Conservation (phyloP, 2,329 filamentous ascomycete genomes). For the Xylariaceae sp. region DNA sequence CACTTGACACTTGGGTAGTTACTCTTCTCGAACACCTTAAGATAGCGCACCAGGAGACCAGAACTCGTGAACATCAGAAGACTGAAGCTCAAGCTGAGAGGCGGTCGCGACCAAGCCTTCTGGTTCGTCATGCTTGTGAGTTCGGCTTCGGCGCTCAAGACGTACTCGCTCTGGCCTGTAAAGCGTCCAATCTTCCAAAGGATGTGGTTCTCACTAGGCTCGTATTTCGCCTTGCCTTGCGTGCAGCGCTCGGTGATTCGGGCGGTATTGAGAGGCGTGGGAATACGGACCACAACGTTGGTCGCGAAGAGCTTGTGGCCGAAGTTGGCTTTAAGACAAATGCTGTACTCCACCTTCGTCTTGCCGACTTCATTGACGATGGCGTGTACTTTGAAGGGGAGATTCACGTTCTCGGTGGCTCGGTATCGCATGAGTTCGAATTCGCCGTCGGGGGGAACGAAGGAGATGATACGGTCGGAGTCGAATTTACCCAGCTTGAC, state of each 20-base stretch:
- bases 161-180: constrained; percentile 94
- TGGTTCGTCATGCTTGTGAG: constrained; percentile 97
- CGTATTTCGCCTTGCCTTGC: constrained; percentile 97
- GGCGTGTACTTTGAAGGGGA: constrained; percentile 97
- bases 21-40: constrained; percentile 99
- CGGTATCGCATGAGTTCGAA: constrained; percentile 99
- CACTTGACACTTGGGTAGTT: constrained; percentile 99
- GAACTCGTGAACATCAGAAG: constrained; percentile 98
- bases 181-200: constrained; percentile 99
- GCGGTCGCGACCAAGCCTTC: constrained; percentile 92
- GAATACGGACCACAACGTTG: constrained; percentile 90
- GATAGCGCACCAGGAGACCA: constrained; percentile 82
- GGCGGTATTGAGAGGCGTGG: constrained; percentile 93
- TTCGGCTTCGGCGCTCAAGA: constrained; percentile 87
- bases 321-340: constrained; percentile 95
- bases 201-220: constrained; percentile 95
- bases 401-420: constrained; percentile 95
- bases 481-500: constrained; percentile 97
- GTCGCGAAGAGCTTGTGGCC: constrained; percentile 94
- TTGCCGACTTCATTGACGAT: constrained; percentile 97
- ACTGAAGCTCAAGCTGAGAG: constrained; percentile 85
- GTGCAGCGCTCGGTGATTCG: constrained; percentile 88
- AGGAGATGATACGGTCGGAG: constrained; percentile 91
- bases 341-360: constrained; percentile 97
- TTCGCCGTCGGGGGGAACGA: constrained; percentile 93